Evolutionary conservation across 192 early-diverging fungal species (phyloP).

Genomic region (Linnemannia exigua): DNA sequence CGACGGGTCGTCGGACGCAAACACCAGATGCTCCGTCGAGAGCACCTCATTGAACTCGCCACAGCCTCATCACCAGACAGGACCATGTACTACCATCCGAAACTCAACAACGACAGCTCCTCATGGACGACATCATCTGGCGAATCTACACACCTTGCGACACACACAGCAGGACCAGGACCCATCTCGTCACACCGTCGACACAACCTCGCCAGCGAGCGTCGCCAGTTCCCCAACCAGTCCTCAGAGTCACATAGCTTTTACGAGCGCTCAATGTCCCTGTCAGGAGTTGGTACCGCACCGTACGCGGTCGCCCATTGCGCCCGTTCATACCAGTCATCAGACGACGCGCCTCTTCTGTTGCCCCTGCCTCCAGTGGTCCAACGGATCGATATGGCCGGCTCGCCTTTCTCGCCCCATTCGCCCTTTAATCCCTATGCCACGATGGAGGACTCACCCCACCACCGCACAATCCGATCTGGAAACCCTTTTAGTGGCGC

Average conservation of each 20-base stretch:
- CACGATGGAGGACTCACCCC: neutral
- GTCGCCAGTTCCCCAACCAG: neutral
- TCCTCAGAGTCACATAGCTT: neutral
- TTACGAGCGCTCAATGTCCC: slow-evolving; percentile 4
- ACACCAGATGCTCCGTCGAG: slow-evolving; percentile 48
- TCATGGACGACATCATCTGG: slow-evolving; percentile 11
- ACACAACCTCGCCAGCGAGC: slow-evolving; percentile 4
- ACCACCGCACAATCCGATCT: slow-evolving; percentile 7
- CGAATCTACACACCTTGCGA: neutral
- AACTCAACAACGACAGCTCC: slow-evolving; percentile 1
- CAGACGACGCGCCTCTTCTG: neutral
- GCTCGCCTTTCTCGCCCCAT: slow-evolving; percentile 26
- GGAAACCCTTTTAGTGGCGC: slow-evolving; percentile 21
- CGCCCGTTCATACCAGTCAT: slow-evolving; percentile 1
- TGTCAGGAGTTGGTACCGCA: neutral
- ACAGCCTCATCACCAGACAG: slow-evolving; percentile 19
- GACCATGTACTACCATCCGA: slow-evolving; percentile 28
- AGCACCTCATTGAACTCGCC: slow-evolving; percentile 15
- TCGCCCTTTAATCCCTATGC: slow-evolving; percentile 16
- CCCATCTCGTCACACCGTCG: neutral
- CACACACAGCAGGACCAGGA: slow-evolving; percentile 3
- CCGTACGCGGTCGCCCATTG: neutral
- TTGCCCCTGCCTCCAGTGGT: slow-evolving; percentile 28
- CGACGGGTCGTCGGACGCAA: slow-evolving; percentile 53
- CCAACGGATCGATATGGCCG: slow-evolving; percentile 25